phyloP scores from a whole-genome alignment of 768 basidiomycete species.

The Peribolospora kevripleyi region DNA sequence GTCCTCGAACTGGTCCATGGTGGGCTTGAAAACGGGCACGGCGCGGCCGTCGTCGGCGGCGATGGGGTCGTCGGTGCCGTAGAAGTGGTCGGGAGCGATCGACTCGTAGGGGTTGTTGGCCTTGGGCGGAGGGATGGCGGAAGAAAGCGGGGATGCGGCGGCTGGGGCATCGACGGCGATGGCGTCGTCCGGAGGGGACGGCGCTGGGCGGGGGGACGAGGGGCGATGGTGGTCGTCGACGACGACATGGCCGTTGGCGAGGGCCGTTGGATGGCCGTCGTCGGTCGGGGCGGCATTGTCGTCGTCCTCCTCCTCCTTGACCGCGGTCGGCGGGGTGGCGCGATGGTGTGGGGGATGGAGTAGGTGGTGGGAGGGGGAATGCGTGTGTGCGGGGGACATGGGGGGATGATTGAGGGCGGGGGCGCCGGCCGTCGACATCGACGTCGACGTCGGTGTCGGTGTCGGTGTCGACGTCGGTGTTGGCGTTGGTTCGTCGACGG shows the following conservation, averaged over 20 bases:
- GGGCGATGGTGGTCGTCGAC: background rate
- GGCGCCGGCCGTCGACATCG: too few relatives aligned
- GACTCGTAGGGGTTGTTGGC: background rate
- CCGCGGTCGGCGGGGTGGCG: too few relatives aligned
- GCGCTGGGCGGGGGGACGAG: background rate
- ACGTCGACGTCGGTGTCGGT: too few relatives aligned
- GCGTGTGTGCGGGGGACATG: too few relatives aligned
- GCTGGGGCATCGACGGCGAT: background rate
- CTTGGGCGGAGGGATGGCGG: background rate
- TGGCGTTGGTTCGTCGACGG: too few relatives aligned
- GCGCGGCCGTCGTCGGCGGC: constrained; percentile 22
- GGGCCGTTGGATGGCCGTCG: background rate
- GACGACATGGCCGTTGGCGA: background rate
- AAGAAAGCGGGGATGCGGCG: background rate
- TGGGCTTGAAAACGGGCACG: constrained; percentile 88
- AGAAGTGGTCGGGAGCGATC: constrained; percentile 3
- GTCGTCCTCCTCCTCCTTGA: background rate
- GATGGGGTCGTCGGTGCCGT: constrained; percentile 6
- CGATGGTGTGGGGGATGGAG: too few relatives aligned
- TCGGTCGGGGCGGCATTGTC: background rate
- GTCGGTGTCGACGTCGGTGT: too few relatives aligned
- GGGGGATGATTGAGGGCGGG: too few relatives aligned
- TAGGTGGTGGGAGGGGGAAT: too few relatives aligned
- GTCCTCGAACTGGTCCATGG: constrained; percentile 70
- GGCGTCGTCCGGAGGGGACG: background rate